phyloP scores from a whole-genome alignment of 2,329 filamentous ascomycete species.

The Ceratocystis alfenasii region DNA sequence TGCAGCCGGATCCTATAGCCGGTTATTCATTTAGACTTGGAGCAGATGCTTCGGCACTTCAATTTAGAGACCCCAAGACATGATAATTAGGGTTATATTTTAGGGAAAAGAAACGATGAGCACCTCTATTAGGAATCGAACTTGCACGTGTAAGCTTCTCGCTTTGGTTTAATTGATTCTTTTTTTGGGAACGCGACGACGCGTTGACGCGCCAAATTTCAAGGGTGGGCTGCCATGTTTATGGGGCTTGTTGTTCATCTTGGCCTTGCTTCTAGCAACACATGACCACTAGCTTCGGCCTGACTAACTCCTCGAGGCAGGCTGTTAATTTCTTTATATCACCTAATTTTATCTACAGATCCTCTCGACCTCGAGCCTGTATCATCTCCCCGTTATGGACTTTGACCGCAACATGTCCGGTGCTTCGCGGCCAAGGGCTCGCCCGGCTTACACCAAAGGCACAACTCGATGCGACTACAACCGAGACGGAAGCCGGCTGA shows the following conservation, averaged over 20 bases:
- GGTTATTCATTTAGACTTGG: constrained; percentile 3
- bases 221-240: background rate
- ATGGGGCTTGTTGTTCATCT: background rate
- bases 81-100: background rate
- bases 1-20: background rate
- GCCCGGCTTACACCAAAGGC: constrained; percentile 71
- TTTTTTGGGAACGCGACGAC: background rate
- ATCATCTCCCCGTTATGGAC: background rate
- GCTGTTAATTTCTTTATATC: background rate
- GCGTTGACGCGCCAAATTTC: background rate
- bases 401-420: constrained; percentile 29
- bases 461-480: constrained; percentile 82
- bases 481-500: constrained; percentile 69
- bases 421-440: constrained; percentile 43
- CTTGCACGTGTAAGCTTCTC: constrained; percentile 3
- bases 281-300: background rate
- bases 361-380: background rate
- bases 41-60: background rate
- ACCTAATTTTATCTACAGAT: background rate
- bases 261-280: background rate
- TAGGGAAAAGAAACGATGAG: background rate
- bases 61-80: background rate
- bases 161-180: constrained; percentile 18
- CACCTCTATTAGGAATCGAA: constrained; percentile 7
- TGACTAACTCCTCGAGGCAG: background rate